Conservation (phyloP, 2,329 filamentous ascomycete genomes). For the Botrytis elliptica region DNA sequence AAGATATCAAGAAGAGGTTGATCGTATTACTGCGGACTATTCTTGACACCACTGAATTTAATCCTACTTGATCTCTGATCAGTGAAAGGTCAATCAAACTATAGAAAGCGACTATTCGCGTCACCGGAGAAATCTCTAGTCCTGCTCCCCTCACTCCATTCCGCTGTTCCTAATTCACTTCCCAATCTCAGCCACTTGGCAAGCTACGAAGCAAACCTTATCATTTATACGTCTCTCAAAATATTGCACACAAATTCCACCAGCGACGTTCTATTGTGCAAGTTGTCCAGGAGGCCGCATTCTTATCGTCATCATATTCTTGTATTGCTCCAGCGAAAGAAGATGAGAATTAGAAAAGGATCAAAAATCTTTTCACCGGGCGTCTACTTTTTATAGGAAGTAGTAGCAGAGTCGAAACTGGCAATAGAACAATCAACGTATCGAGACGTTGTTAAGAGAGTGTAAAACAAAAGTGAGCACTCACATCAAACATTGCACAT, state of each 20-base stretch:
- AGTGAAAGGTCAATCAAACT: not conserved
- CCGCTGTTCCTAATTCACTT: not conserved
- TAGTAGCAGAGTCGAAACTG: too few species aligned
- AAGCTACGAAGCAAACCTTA: not conserved
- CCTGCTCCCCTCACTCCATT: not conserved
- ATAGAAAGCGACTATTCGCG: not conserved
- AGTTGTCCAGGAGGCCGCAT: not conserved
- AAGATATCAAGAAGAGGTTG: too few species aligned
- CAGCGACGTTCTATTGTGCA: not conserved
- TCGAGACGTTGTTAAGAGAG: not conserved
- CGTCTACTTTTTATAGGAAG: too few species aligned
- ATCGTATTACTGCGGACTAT: not conserved
- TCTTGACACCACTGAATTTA: rapidly evolving
- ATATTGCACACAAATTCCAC: not conserved
- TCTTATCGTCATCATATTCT: too few species aligned
- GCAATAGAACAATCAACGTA: too few species aligned
- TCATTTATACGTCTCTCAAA: too few species aligned
- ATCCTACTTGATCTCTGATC: not conserved
- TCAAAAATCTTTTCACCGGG: too few species aligned
- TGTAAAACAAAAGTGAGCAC: not conserved
- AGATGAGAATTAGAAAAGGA: rapidly evolving
- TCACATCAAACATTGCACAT: not conserved
- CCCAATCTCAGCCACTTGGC: not conserved
- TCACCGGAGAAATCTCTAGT: not conserved
- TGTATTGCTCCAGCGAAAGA: too few species aligned